Conservation (phyloP, 495 filamentous ascomycete genomes). For the Clohesyomyces aquaticus region DNA sequence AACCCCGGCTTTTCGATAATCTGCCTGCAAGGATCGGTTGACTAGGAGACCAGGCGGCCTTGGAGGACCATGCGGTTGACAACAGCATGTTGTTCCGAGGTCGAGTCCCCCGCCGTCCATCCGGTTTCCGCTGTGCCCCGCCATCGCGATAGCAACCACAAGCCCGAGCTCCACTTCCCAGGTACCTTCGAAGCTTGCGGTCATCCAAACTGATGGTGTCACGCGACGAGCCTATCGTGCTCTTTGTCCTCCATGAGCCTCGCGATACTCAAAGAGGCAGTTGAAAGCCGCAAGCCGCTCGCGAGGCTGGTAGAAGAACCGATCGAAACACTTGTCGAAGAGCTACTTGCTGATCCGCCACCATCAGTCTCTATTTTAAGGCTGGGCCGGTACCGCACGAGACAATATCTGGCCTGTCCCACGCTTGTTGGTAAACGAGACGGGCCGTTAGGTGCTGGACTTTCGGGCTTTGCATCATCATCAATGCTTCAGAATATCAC, state of each 20-base stretch:
- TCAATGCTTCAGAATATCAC: too few species aligned
- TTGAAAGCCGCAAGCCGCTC: background rate
- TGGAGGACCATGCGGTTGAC: too few species aligned
- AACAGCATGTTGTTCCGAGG: background rate
- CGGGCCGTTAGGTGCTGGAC: conserved; percentile 4
- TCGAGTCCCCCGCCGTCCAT: background rate
- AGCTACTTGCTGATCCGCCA: background rate
- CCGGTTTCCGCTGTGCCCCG: conserved; percentile 13
- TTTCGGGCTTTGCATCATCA: too few species aligned
- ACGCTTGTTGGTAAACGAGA: background rate
- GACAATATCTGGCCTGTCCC: background rate
- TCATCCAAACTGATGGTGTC: too few species aligned
- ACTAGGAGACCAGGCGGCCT: background rate
- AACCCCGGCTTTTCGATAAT: conserved; percentile 31
- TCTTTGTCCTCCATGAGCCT: conserved; percentile 5
- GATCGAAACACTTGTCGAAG: background rate
- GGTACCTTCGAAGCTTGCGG: background rate
- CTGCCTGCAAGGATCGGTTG: conserved; percentile 15
- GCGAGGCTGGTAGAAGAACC: conserved; percentile 2
- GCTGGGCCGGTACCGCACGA: background rate
- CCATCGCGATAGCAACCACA: conserved; percentile 28
- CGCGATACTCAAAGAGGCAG: conserved; percentile 1
- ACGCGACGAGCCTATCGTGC: too few species aligned
- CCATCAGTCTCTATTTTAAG: background rate
- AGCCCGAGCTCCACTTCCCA: background rate